These are phyloP conservation scores for Mortierella sp. DNA, from an alignment of 371 early-diverging fungal species.

Conservation along the genomic window DNA sequence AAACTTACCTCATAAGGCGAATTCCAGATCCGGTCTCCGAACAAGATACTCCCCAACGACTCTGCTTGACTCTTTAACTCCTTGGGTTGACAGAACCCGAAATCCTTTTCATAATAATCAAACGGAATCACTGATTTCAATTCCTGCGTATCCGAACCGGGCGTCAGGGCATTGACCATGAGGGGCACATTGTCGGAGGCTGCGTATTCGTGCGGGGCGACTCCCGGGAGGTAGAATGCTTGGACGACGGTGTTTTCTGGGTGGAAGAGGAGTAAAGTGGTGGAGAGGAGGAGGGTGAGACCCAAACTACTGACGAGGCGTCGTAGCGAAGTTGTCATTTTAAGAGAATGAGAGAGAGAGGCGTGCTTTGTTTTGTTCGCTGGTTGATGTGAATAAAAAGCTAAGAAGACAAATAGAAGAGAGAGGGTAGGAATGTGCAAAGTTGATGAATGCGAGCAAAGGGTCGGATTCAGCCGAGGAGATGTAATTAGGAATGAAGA, in stretches of 20 bases:
- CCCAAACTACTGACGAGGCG: background rate
- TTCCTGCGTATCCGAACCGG: conserved; percentile 69
- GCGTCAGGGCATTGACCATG: conserved; percentile 92
- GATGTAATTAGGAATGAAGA: background rate
- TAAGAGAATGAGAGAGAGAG: background rate
- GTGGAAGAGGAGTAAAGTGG: background rate
- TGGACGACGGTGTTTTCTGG: conserved; percentile 3
- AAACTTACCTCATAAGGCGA: conserved; percentile 83
- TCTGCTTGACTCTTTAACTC: conserved; percentile 81
- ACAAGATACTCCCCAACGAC: conserved; percentile 91
- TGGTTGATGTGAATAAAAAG: background rate
- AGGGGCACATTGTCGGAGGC: conserved; percentile 80
- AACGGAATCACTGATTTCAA: conserved; percentile 87
- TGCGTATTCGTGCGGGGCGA: conserved; percentile 91
- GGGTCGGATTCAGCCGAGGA: background rate
- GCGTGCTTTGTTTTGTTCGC: background rate
- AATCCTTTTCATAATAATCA: conserved; percentile 86
- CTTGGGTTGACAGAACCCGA: conserved; percentile 91
- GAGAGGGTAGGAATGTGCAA: background rate
- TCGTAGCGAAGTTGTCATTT: background rate
- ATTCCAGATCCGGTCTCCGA: conserved; percentile 96
- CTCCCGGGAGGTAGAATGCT: conserved; percentile 94
- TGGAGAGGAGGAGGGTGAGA: background rate
- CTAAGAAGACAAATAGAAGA: background rate
- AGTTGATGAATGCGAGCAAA: background rate